These are phyloP conservation scores for Pichiaceae sp. DNA, from an alignment of 1,139 yeast species.

Conservation along the genomic window DNA sequence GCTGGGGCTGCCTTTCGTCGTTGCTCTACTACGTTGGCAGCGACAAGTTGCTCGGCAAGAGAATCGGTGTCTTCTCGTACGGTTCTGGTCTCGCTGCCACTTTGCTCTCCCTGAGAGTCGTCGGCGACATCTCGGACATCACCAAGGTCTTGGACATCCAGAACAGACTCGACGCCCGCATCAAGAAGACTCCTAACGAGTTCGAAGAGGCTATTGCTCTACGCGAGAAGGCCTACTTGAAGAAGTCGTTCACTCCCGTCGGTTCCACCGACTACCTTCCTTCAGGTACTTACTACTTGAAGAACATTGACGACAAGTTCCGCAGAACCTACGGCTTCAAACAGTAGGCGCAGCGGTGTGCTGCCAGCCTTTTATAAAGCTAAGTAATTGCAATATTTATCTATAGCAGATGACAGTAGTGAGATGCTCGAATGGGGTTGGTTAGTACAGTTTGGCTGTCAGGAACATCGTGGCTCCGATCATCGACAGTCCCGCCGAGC, in stretches of 20 bases:
- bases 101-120: conserved; percentile 69
- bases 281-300: conserved; percentile 77
- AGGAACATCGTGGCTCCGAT: conserved; percentile 28
- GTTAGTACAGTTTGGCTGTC: background rate
- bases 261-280: conserved; percentile 70
- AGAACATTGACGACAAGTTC: conserved; percentile 78
- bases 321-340: conserved; percentile 59
- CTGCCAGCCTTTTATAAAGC: background rate
- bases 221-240: conserved; percentile 84
- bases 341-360: background rate
- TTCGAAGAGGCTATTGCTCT: conserved; percentile 75
- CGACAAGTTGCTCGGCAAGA: conserved; percentile 68
- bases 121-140: conserved; percentile 72
- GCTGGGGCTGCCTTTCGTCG: conserved; percentile 83
- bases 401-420: too few relatives aligned
- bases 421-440: too few relatives aligned
- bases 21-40: conserved; percentile 67
- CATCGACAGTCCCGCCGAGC: conserved; percentile 30
- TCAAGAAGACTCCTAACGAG: conserved; percentile 61
- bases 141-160: conserved; percentile 61
- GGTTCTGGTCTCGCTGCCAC: conserved; percentile 98
- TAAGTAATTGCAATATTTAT: background rate
- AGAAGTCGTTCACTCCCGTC: conserved; percentile 68
- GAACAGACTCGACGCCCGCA: conserved; percentile 61
- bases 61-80: conserved; percentile 90